Percentiles rank a stretch among this genome's conserved stretches.
phyloP scores from a whole-genome alignment of 768 basidiomycete genomes.

The Suillus variegatus region DNA sequence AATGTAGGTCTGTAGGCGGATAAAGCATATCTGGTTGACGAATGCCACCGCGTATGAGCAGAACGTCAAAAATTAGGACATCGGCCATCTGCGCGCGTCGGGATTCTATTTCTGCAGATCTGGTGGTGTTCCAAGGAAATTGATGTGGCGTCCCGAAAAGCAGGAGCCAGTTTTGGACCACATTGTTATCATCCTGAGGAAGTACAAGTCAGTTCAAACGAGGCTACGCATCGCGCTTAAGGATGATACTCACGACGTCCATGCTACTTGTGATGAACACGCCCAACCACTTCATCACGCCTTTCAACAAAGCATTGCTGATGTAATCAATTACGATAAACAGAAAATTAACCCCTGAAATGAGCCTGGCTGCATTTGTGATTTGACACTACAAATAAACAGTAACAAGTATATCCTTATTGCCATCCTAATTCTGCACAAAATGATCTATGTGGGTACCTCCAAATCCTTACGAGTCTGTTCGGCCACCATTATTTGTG shows the following conservation, averaged over 20 bases:
- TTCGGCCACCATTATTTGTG: too few relatives aligned
- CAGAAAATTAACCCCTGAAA: slow-evolving; percentile 1
- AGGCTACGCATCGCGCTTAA: slow-evolving; percentile 1
- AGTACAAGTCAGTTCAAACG: neutral
- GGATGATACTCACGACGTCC: slow-evolving; percentile 28
- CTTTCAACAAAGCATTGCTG: slow-evolving; percentile 1
- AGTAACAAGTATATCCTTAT: neutral
- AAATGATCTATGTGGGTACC: slow-evolving; percentile 45
- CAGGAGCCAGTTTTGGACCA: slow-evolving; percentile 26
- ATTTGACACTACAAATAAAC: neutral
- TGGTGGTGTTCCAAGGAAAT: slow-evolving; percentile 62
- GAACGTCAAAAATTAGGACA: slow-evolving; percentile 70
- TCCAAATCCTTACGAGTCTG: slow-evolving; percentile 48
- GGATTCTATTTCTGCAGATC: slow-evolving; percentile 57
- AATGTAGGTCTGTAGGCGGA: slow-evolving; percentile 60
- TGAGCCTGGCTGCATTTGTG: neutral
- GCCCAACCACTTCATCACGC: neutral
- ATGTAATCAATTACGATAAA: slow-evolving; percentile 1
- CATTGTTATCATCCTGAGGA: slow-evolving; percentile 17
- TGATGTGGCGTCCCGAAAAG: slow-evolving; percentile 52
- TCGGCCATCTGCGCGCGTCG: slow-evolving; percentile 64
- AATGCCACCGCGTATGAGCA: slow-evolving; percentile 66
- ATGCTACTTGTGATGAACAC: slow-evolving; percentile 13
- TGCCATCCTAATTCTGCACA: neutral
- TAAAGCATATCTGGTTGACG: slow-evolving; percentile 60